Base-by-base conservation (phyloP, 2,329 filamentous ascomycete genomes). In the Aspergillus carbonarius region DNA sequence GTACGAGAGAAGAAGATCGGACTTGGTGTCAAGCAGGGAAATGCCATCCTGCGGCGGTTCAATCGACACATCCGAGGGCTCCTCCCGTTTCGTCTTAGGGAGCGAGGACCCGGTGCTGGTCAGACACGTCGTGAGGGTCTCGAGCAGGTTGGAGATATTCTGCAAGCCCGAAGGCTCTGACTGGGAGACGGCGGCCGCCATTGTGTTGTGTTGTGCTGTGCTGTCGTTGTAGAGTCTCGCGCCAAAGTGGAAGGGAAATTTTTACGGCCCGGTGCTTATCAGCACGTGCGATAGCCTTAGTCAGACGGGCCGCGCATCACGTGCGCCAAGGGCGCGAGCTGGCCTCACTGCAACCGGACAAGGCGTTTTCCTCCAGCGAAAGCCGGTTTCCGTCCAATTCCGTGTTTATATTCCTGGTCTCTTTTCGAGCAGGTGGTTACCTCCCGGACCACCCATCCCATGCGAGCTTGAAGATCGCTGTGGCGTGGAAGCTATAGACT, bases 1-100 rank as follows among this genome's bases (percentile, higher is more conserved):
- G 76, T 99, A 99, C 4, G 93, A 93, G 39, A 99, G 87, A 17
- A 99, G 87, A n/a, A 99, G 83, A 73, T 99, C 95, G 77, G 96
- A 98, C 79, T 99, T 99, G 64, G 91, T 87, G 72, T 98, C 92
- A 69, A 99, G 88, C 1, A 99, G 86, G 0, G 95, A 97, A 59
- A 99, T 95, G 71, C 95, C 93, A 68, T 96, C 87, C 63, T 88
- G 83, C 1, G 90, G 88, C n/a, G 90, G 85, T 50, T 89, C 79
- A 60, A 96, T 84, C 13, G 88, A 86, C 59, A 92, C 86, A 47
- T 88, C 81, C 0, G 90, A 86, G 0, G 68, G 59, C 2, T 63
- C 59, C 53, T 71, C 69, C 17, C 70, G 70, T 51, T 64, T 60
- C 2, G 68, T 30, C 32, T 68, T 65, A 4, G 75, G 76, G 20